These are phyloP conservation scores for Zelopaecilomyces penicillatus DNA, from an alignment of 2,329 filamentous ascomycete species.

Conservation along the genomic window DNA sequence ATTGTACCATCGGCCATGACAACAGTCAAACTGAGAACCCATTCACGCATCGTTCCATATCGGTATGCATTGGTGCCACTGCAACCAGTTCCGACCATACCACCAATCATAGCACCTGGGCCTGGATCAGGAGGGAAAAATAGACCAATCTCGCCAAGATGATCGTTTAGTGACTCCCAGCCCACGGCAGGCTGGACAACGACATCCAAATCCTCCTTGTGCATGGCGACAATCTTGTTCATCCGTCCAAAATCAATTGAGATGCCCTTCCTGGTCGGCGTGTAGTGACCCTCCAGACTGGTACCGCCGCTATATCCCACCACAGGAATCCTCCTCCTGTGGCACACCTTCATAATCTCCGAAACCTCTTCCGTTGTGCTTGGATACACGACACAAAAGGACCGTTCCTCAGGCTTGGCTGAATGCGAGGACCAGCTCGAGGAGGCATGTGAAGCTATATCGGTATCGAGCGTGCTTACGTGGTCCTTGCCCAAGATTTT, in stretches of 20 bases:
- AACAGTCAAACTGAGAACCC: constrained; percentile 80
- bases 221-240: constrained; percentile 69
- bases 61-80: constrained; percentile 83
- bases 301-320: constrained; percentile 84
- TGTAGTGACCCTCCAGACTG: constrained; percentile 81
- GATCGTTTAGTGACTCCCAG: constrained; percentile 79
- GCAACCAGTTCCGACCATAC: constrained; percentile 69
- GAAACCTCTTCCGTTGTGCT: constrained; percentile 73
- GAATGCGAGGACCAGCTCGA: constrained; percentile 57
- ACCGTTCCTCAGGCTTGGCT: constrained; percentile 37
- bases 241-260: constrained; percentile 82
- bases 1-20: constrained; percentile 85
- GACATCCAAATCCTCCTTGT: constrained; percentile 70
- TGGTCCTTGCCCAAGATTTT: constrained; percentile 56
- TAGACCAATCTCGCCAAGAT: constrained; percentile 61
- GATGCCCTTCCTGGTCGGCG: constrained; percentile 72
- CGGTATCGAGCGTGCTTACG: constrained; percentile 50
- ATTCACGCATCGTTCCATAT: constrained; percentile 92
- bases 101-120: constrained; percentile 85
- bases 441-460: constrained; percentile 48
- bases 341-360: constrained; percentile 82
- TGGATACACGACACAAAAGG: constrained; percentile 70
- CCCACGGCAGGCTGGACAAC: constrained; percentile 74
- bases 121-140: constrained; percentile 93
- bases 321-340: constrained; percentile 71